Evolutionary conservation across 768 basidiomycete genomes (phyloP), one percentile per base, ranked within the genome.

Genomic region (Tylopilus intermedius): DNA sequence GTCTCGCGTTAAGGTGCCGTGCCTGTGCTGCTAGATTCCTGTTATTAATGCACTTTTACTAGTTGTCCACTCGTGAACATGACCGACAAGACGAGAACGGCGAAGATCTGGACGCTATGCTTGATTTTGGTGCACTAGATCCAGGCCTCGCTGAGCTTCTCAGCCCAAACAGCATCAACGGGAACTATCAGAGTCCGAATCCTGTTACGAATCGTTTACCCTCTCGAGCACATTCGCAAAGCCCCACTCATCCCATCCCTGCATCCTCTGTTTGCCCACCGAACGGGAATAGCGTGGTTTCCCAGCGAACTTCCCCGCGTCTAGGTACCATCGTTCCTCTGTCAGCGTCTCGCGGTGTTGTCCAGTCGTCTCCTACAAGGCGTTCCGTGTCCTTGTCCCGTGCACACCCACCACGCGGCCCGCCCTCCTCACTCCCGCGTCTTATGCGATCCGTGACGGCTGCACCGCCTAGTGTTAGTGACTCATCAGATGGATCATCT

Each of bases 121-220:
- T 88, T 52, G 77, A 84, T 58, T 66, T 87, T 8, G 72, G 70
- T 35, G 67, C 74, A 7, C 69, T 88, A 1, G 85, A 88, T 56
- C 79, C 85, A 8, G 84, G 85, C 58, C 76, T 88, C 0, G 76
- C 81, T 3, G 81, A 81, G 8, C 72, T 88, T 14, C 72, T 88
- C 26, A 82, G 78, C 52, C 82, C 86, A 3, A 73, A 83, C 54
- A 69, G 60, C 50, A 58, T 63, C 39, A 62, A 64, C 37, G 62
- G 53, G 27, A 62, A 58, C 60, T 49, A 58, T 10, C 49, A 18
- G 21, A 50, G 44, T 15, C 47, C 58, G 2, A 57, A 47, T 30
- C 49, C 27, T 13, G 6, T 18, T 10, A 3, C 45, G 8, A 55
- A 51, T 39, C 55, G 53, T 35, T 40, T 58, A 46, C 64, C 66